phyloP scores from a whole-genome alignment of 116 monocot species.

The Dioscorea cayenensis region DNA sequence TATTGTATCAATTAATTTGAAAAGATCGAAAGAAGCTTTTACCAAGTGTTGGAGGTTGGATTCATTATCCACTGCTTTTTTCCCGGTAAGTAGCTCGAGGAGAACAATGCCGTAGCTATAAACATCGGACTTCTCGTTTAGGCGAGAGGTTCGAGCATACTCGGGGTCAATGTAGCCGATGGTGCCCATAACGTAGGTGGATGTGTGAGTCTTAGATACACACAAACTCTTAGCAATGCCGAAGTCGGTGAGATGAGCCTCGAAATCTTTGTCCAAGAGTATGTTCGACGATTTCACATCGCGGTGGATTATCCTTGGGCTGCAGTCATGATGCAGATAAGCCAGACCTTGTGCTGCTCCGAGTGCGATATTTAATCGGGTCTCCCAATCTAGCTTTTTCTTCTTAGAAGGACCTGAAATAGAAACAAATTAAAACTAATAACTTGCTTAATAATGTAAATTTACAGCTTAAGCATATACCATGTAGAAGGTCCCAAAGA shows the following conservation, averaged over 20 bases:
- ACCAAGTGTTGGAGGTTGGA: constrained; percentile 93
- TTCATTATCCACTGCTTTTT: constrained; percentile 83
- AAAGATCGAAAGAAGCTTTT: neutral
- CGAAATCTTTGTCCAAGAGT: constrained; percentile 84
- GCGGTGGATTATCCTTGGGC: constrained; percentile 84
- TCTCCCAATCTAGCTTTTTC: constrained; percentile 75
- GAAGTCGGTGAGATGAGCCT: constrained; percentile 90
- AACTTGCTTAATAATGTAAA: neutral
- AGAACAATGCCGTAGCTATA: constrained; percentile 92
- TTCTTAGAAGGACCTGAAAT: constrained; percentile 62
- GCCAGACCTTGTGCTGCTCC: constrained; percentile 90
- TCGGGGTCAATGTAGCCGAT: constrained; percentile 98
- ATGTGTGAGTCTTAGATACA: constrained; percentile 81
- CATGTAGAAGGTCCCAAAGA: constrained; percentile 96
- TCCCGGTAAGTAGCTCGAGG: constrained; percentile 83
- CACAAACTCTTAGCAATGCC: constrained; percentile 92
- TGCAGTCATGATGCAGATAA: constrained; percentile 95
- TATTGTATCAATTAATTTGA: neutral
- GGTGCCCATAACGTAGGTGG: constrained; percentile 96
- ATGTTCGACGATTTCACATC: constrained; percentile 96
- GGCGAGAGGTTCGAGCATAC: constrained; percentile 86
- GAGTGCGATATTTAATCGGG: constrained; percentile 64
- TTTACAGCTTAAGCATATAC: constrained; percentile 12
- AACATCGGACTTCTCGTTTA: constrained; percentile 96
- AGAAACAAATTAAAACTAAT: neutral